phyloP scores from a whole-genome alignment of 805 yeast genomes.

The Candida ponderosae region DNA sequence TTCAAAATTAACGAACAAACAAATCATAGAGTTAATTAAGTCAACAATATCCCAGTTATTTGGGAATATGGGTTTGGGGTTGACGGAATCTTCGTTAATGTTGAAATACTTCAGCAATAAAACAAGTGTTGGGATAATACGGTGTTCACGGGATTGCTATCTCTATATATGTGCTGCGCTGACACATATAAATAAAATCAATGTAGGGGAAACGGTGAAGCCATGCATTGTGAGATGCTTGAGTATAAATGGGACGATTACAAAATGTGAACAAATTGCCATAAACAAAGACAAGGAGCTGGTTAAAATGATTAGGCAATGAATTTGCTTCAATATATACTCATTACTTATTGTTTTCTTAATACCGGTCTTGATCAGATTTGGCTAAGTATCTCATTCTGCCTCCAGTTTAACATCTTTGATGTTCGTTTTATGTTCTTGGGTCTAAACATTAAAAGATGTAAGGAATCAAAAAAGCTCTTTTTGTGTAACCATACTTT shows the following conservation, averaged over 20 bases:
- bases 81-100: constrained; percentile 48
- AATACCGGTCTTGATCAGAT: too few species aligned
- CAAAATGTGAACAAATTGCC: constrained; percentile 69
- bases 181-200: constrained; percentile 43
- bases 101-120: constrained; percentile 74
- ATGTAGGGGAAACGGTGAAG: constrained; percentile 22
- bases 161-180: constrained; percentile 63
- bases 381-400: too few species aligned
- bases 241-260: constrained; percentile 81
- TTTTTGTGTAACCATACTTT: constrained; percentile 61
- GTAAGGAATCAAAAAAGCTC: constrained; percentile 76
- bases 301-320: constrained; percentile 2
- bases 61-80: constrained; percentile 76
- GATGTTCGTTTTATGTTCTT: too few species aligned
- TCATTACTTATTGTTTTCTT: too few species aligned
- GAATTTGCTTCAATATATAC: too few species aligned
- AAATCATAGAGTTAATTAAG: neutral
- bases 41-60: constrained; percentile 46
- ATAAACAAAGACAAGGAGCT: constrained; percentile 37
- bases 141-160: constrained; percentile 63
- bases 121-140: constrained; percentile 78
- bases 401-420: too few species aligned
- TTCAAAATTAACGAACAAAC: neutral
- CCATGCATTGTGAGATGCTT: constrained; percentile 46
- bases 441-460: constrained; percentile 35